These are phyloP conservation scores for Dipodascus albidus DNA, from an alignment of 805 yeast species.

Conservation along the genomic window DNA sequence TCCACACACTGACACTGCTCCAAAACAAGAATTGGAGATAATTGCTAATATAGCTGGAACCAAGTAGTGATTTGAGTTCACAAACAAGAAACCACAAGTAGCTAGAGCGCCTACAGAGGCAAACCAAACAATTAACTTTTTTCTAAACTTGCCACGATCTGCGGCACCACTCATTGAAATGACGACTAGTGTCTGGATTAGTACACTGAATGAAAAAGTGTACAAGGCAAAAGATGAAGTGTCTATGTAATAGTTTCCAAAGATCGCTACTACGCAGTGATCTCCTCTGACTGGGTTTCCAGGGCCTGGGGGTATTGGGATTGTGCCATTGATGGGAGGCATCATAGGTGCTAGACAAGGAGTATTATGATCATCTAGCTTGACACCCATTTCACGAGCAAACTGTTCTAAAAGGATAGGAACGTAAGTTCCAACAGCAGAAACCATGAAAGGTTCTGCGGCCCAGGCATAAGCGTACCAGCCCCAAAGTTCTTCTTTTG, in stretches of 20 bases:
- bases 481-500: slow-evolving; percentile 38
- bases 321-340: slow-evolving; percentile 10
- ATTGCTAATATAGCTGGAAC: slow-evolving; percentile 46
- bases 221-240: slow-evolving; percentile 66
- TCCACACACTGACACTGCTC: slow-evolving; percentile 71
- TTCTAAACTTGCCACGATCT: slow-evolving; percentile 52
- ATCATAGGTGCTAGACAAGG: slow-evolving; percentile 34
- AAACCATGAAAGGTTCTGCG: slow-evolving; percentile 69
- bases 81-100: slow-evolving; percentile 35
- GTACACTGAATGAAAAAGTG: slow-evolving; percentile 60
- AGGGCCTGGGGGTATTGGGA: slow-evolving; percentile 10
- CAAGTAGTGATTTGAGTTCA: slow-evolving; percentile 34
- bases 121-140: slow-evolving; percentile 41
- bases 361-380: slow-evolving; percentile 41
- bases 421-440: slow-evolving; percentile 69
- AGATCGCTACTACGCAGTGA: slow-evolving; percentile 39
- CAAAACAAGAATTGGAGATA: slow-evolving; percentile 56
- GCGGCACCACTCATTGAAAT: slow-evolving; percentile 64
- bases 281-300: slow-evolving; percentile 8
- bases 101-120: slow-evolving; percentile 48
- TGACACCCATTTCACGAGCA: slow-evolving; percentile 64
- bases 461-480: slow-evolving; percentile 67
- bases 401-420: slow-evolving; percentile 61
- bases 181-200: slow-evolving; percentile 60
- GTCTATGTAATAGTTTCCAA: slow-evolving; percentile 41